Conservation (phyloP, 75 land plant species). For the Cunninghamia lanceolata region DNA sequence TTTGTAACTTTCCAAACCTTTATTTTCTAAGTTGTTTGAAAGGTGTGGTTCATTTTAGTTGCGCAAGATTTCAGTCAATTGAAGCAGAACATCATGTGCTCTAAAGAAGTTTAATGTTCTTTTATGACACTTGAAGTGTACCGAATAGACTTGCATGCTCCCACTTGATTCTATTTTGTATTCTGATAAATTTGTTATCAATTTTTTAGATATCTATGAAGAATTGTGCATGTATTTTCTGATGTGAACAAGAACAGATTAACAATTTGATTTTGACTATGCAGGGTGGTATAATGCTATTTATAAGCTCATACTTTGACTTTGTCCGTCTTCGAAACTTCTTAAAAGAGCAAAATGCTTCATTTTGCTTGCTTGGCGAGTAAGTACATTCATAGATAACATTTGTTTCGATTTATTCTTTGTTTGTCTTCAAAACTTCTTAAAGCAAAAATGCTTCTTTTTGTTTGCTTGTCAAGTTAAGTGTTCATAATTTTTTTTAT, state of each 20-base stretch:
- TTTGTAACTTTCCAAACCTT: background rate
- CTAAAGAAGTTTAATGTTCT: background rate
- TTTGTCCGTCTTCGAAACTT: slow-evolving; percentile 44
- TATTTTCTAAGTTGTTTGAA: background rate
- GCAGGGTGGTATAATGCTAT: too few species aligned
- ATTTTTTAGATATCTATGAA: background rate
- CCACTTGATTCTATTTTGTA: background rate
- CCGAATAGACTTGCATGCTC: background rate
- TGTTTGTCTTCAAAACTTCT: slow-evolving; percentile 62
- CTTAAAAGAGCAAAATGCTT: slow-evolving; percentile 70
- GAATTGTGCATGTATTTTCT: background rate
- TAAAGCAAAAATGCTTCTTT: slow-evolving; percentile 76
- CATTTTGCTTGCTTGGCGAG: slow-evolving; percentile 15
- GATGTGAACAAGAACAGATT: background rate
- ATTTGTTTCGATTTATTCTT: background rate
- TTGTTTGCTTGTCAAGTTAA: slow-evolving; percentile 84
- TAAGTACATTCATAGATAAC: too few species aligned
- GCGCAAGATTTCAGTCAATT: background rate
- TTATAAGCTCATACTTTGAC: too few species aligned
- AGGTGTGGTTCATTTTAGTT: background rate
- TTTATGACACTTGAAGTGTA: background rate
- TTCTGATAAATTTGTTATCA: background rate
- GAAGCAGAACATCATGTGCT: background rate
- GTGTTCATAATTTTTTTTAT: background rate
- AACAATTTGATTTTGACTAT: background rate